These are phyloP conservation scores for Aureobasidium sp. DNA, from an alignment of 2,329 filamentous ascomycete species.

Conservation along the genomic window DNA sequence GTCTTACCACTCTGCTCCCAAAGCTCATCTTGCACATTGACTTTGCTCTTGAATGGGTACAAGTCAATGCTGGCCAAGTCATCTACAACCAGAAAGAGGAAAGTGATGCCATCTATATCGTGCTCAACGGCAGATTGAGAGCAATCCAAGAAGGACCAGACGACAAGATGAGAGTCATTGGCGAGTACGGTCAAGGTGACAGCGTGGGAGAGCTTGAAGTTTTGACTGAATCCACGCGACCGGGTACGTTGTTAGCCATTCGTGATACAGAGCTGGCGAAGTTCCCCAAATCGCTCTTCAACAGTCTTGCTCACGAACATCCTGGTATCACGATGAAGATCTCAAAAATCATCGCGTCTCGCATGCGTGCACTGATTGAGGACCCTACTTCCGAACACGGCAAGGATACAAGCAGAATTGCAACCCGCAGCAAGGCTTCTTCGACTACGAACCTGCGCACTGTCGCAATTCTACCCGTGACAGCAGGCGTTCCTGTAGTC, in stretches of 20 bases:
- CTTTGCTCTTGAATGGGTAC: constrained; percentile 96
- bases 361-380: constrained; percentile 84
- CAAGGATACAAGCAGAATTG: constrained; percentile 51
- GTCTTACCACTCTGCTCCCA: constrained; percentile 80
- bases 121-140: constrained; percentile 83
- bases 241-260: constrained; percentile 88
- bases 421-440: constrained; percentile 55
- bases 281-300: constrained; percentile 91
- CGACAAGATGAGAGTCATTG: constrained; percentile 74
- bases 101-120: constrained; percentile 96
- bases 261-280: constrained; percentile 94
- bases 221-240: constrained; percentile 84
- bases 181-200: constrained; percentile 93
- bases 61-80: constrained; percentile 89
- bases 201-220: constrained; percentile 97
- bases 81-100: constrained; percentile 91
- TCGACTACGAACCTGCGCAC: constrained; percentile 90
- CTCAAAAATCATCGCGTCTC: constrained; percentile 92
- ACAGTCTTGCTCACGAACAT: constrained; percentile 93
- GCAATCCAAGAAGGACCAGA: constrained; percentile 74
- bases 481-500: constrained; percentile 81
- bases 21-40: constrained; percentile 91
- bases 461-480: constrained; percentile 84
- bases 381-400: constrained; percentile 57
- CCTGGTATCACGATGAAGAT: constrained; percentile 98